Conservation (phyloP, 192 early-diverging fungal genomes). For the Umbelopsis isabellina region DNA sequence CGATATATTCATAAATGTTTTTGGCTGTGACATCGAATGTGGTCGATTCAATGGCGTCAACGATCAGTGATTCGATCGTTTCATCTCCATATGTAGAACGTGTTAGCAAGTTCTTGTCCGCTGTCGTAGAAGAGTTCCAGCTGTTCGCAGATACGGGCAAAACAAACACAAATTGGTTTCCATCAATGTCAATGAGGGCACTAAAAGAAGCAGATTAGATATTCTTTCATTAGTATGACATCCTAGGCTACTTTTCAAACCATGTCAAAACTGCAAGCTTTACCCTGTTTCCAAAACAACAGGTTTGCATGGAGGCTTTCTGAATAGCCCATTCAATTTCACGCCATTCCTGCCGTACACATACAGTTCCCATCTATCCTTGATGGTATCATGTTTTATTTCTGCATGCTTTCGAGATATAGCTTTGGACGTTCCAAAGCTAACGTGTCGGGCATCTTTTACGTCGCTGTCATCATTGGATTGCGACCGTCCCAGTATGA, state of each 20-base stretch:
- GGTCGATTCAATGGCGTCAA: slow-evolving; percentile 15
- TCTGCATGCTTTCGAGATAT: slow-evolving; percentile 40
- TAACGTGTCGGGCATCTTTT: slow-evolving; percentile 27
- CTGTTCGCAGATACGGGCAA: not conserved
- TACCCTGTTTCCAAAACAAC: slow-evolving; percentile 27
- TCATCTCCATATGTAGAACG: not conserved
- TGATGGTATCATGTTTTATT: slow-evolving; percentile 25
- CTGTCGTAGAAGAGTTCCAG: not conserved
- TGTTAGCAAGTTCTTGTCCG: not conserved
- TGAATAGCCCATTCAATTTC: slow-evolving; percentile 31
- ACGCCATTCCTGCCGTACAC: slow-evolving; percentile 38
- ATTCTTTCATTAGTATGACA: not conserved
- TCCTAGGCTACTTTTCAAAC: too few species aligned
- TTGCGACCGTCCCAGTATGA: slow-evolving; percentile 29
- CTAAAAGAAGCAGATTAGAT: not conserved
- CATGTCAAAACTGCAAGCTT: not conserved
- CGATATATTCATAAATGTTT: not conserved
- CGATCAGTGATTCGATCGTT: slow-evolving; percentile 8
- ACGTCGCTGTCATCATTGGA: not conserved
- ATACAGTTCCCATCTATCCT: slow-evolving; percentile 31
- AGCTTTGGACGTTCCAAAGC: slow-evolving; percentile 31
- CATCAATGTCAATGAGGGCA: slow-evolving; percentile 6
- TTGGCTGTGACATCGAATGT: not conserved
- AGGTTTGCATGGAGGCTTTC: slow-evolving; percentile 24
- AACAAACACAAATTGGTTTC: slow-evolving; percentile 19